These are phyloP conservation scores for Aegilops bicornis DNA, from an alignment of 176 grass and related monocot species.

Conservation along the genomic window DNA sequence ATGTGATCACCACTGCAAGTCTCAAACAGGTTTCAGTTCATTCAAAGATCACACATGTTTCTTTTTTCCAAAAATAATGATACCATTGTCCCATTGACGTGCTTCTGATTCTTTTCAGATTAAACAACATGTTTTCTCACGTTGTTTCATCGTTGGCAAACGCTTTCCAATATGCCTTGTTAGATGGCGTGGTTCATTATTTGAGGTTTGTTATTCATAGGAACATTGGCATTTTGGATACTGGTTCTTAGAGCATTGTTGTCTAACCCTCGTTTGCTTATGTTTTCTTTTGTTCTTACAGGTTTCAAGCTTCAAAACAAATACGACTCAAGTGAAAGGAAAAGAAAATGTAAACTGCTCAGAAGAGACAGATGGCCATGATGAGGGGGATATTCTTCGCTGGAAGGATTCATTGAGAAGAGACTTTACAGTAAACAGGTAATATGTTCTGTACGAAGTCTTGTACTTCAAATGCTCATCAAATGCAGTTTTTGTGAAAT, in stretches of 20 bases:
- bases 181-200: constrained; percentile 41
- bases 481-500: constrained; percentile 14
- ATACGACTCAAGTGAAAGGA: constrained; percentile 17
- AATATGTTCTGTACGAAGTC: constrained; percentile 8
- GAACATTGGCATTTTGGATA: background rate
- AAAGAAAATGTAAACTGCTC: constrained; percentile 23
- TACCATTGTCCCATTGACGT: constrained; percentile 14
- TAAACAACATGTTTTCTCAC: constrained; percentile 39
- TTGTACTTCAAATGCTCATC: constrained; percentile 13
- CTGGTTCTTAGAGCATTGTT: constrained; percentile 20
- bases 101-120: constrained; percentile 53
- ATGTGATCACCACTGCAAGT: constrained; percentile 81
- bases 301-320: constrained; percentile 80
- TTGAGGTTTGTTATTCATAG: constrained; percentile 66
- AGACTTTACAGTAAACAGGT: constrained; percentile 96
- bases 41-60: constrained; percentile 12
- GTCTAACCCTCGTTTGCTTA: background rate
- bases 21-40: constrained; percentile 63
- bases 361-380: constrained; percentile 35
- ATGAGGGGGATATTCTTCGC: constrained; percentile 58
- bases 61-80: constrained; percentile 15
- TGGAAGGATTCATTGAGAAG: constrained; percentile 82
- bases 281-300: constrained; percentile 27
- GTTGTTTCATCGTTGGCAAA: constrained; percentile 59
- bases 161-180: constrained; percentile 77